These are phyloP conservation scores for Silene conica DNA, from an alignment of 148 eudicot genomes.

Conservation along the genomic window DNA sequence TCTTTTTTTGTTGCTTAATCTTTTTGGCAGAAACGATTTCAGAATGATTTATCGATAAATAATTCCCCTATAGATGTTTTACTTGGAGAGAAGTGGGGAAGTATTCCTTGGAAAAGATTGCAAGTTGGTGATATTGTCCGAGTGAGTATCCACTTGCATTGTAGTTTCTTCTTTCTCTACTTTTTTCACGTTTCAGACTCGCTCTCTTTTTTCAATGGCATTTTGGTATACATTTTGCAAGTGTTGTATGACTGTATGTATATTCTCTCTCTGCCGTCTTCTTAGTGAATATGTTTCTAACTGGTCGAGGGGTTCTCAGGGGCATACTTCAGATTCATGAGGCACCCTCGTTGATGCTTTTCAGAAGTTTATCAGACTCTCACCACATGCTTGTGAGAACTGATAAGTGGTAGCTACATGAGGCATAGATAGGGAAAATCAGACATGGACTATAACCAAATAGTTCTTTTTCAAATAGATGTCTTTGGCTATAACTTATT, in stretches of 20 bases:
- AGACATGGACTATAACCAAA: too few relatives aligned
- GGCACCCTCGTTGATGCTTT: not conserved
- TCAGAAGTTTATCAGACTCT: not conserved
- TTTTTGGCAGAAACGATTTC: slow-evolving; percentile 76
- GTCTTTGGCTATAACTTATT: too few relatives aligned
- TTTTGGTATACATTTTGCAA: not conserved
- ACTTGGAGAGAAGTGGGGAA: slow-evolving; percentile 67
- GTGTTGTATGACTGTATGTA: slow-evolving; percentile 1
- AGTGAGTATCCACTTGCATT: slow-evolving; percentile 43
- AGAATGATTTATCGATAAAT: slow-evolving; percentile 85
- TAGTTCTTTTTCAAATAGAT: too few relatives aligned
- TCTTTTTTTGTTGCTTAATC: slow-evolving; percentile 22
- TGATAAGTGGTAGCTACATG: not conserved
- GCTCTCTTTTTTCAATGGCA: not conserved
- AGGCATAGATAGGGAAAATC: too few relatives aligned
- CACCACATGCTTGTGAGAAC: not conserved
- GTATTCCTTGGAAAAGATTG: slow-evolving; percentile 71
- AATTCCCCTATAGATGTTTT: slow-evolving; percentile 66
- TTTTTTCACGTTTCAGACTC: not conserved
- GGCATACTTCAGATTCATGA: not conserved
- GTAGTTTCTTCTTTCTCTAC: slow-evolving; percentile 4
- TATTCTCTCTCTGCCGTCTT: not conserved
- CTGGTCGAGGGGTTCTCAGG: not conserved
- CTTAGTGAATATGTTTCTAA: not conserved
- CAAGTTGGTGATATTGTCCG: slow-evolving; percentile 94